Percentiles rank a stretch among this genome's conserved stretches.
Evolutionary conservation across 148 eudicot species (phyloP).

Genomic region (Rhododendron ovatum): DNA sequence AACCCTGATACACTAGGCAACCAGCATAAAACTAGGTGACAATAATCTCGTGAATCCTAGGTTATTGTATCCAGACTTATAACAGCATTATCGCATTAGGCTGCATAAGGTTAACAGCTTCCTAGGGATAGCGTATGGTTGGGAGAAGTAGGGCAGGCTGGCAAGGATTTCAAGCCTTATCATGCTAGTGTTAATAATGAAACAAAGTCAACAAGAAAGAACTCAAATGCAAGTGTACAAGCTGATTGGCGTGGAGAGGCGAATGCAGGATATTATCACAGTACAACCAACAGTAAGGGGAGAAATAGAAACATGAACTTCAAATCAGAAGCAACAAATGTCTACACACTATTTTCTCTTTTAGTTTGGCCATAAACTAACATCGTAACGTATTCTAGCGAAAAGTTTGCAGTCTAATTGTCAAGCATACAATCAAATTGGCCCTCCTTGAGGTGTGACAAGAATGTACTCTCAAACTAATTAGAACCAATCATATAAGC

Average conservation of each 20-base stretch:
- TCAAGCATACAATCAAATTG: not conserved
- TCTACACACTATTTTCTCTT: not conserved
- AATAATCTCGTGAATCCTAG: not conserved
- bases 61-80: not conserved
- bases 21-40: not conserved
- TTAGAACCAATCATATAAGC: slow-evolving; percentile 4
- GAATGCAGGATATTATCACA: not conserved
- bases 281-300: not conserved
- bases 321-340: not conserved
- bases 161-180: not conserved
- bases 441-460: not conserved
- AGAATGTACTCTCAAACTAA: not conserved
- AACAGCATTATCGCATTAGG: not conserved
- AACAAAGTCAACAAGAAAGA: not conserved
- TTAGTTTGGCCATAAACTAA: not conserved
- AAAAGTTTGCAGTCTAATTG: not conserved
- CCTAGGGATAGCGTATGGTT: not conserved
- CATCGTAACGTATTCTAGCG: not conserved
- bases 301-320: not conserved
- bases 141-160: not conserved
- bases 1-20: not conserved
- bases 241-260: not conserved
- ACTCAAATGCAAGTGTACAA: not conserved
- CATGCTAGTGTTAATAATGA: not conserved
- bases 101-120: not conserved